Evolutionary conservation across 371 early-diverging fungal genomes (phyloP).

Genomic region (Ordospora pajunii): DNA sequence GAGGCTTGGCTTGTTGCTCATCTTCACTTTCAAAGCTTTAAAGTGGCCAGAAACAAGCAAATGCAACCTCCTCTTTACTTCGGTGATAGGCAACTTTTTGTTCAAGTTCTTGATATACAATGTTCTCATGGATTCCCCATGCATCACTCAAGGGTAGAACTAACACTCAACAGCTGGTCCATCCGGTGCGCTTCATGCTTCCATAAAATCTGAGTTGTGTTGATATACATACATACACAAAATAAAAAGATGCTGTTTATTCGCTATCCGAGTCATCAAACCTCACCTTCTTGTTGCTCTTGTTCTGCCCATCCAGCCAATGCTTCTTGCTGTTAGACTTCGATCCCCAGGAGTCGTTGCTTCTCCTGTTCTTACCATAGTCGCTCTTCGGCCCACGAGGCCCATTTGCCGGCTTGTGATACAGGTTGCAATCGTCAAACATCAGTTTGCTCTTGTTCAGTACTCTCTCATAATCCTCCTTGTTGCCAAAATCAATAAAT

Average conservation of each 20-base stretch:
- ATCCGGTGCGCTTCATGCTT: too few species aligned
- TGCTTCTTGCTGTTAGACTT: neutral
- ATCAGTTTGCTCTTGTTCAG: constrained; percentile 27
- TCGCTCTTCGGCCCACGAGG: constrained; percentile 6
- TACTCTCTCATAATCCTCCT: constrained; percentile 30
- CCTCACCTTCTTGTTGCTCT: constrained; percentile 7
- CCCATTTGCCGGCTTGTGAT: constrained; percentile 34
- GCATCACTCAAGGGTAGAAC: neutral
- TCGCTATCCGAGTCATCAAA: neutral
- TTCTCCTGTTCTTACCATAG: neutral
- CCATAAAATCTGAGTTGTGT: too few species aligned
- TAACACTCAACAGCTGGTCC: too few species aligned
- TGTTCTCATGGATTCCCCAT: neutral
- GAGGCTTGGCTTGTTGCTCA: neutral
- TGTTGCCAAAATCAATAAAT: constrained; percentile 44
- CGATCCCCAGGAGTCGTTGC: neutral
- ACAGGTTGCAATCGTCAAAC: constrained; percentile 55
- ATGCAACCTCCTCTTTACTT: neutral
- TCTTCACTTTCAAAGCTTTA: neutral
- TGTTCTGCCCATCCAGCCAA: neutral
- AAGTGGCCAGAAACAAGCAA: neutral
- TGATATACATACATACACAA: neutral
- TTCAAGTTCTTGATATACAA: constrained; percentile 5
- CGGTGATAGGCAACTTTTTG: neutral
- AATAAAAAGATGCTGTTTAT: constrained; percentile 11